Evolutionary conservation across 2,329 filamentous ascomycete species (phyloP).

Genomic region (Diatrype stigma): DNA sequence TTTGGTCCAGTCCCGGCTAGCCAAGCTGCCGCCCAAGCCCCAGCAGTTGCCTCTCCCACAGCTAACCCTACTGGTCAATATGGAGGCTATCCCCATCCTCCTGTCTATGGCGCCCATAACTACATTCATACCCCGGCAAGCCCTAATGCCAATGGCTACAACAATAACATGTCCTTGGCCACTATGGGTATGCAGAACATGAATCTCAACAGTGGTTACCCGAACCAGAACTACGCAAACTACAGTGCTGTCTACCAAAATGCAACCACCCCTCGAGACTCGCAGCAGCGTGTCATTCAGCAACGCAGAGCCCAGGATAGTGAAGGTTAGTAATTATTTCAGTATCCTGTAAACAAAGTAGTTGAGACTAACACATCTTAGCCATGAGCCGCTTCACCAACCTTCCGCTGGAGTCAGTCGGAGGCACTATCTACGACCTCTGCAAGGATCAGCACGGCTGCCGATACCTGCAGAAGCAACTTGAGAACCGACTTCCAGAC

Average conservation of each 20-base stretch:
- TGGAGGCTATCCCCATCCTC: conserved; percentile 15
- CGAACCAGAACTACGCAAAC: conserved; percentile 53
- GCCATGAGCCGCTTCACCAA: conserved; percentile 79
- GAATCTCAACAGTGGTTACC: conserved; percentile 52
- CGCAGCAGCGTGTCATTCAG: conserved; percentile 71
- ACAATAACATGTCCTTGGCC: conserved; percentile 11
- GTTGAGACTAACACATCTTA: conserved; percentile 21
- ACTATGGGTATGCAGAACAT: conserved; percentile 64
- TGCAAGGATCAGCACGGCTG: conserved; percentile 99
- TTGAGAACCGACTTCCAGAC: conserved; percentile 81
- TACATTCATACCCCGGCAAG: conserved; percentile 26
- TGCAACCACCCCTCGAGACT: conserved; percentile 61
- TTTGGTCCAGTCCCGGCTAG: conserved; percentile 63
- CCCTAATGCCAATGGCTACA: conserved; percentile 30
- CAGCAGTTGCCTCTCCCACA: conserved; percentile 16
- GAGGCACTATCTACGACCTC: conserved; percentile 78
- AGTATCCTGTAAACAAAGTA: background rate
- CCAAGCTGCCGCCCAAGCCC: conserved; percentile 25
- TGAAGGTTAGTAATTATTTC: conserved; percentile 49
- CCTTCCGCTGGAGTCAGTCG: conserved; percentile 73
- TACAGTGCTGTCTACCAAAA: conserved; percentile 51
- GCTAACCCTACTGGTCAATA: conserved; percentile 8
- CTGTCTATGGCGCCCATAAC: conserved; percentile 27
- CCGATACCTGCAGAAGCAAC: conserved; percentile 92
- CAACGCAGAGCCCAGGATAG: conserved; percentile 70